Percentiles rank a stretch among this genome's conserved stretches.
These are phyloP conservation scores for Candida dendrica DNA, from an alignment of 805 yeast genomes.

Conservation along the genomic window DNA sequence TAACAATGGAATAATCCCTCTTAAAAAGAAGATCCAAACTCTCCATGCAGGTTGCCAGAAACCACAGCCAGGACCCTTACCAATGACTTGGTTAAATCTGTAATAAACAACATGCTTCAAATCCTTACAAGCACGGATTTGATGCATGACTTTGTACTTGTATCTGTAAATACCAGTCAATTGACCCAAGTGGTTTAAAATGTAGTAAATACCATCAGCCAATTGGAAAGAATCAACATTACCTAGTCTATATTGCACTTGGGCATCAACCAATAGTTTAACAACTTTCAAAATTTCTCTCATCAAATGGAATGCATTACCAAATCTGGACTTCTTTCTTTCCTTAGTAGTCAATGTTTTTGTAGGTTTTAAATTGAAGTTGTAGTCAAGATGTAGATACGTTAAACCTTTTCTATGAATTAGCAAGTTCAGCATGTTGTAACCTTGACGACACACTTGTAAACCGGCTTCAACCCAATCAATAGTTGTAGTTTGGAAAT, in stretches of 20 bases:
- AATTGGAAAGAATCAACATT: slow-evolving; percentile 88
- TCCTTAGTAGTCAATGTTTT: slow-evolving; percentile 95
- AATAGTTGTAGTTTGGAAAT: slow-evolving; percentile 82
- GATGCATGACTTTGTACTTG: slow-evolving; percentile 97
- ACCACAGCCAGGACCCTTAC: slow-evolving; percentile 98
- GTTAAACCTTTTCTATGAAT: slow-evolving; percentile 90
- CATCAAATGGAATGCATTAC: slow-evolving; percentile 90
- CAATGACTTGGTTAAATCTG: slow-evolving; percentile 76
- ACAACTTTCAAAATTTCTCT: slow-evolving; percentile 82
- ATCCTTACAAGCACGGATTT: slow-evolving; percentile 92
- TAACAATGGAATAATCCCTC: slow-evolving; percentile 86
- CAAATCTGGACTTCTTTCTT: slow-evolving; percentile 91
- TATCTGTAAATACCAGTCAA: slow-evolving; percentile 94
- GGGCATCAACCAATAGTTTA: slow-evolving; percentile 86
- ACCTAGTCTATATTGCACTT: slow-evolving; percentile 85
- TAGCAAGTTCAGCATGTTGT: slow-evolving; percentile 82
- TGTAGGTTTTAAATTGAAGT: slow-evolving; percentile 92
- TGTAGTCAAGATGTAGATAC: slow-evolving; percentile 88
- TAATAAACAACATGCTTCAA: slow-evolving; percentile 86
- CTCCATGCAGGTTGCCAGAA: slow-evolving; percentile 99
- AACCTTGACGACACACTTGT: slow-evolving; percentile 89
- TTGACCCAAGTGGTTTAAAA: slow-evolving; percentile 89
- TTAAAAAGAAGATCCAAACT: slow-evolving; percentile 85
- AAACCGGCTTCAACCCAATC: slow-evolving; percentile 99
- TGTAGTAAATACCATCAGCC: slow-evolving; percentile 91